Base-by-base conservation (phyloP, 2,329 filamentous ascomycete genomes). In the Bimuria novae-zelandiae region DNA sequence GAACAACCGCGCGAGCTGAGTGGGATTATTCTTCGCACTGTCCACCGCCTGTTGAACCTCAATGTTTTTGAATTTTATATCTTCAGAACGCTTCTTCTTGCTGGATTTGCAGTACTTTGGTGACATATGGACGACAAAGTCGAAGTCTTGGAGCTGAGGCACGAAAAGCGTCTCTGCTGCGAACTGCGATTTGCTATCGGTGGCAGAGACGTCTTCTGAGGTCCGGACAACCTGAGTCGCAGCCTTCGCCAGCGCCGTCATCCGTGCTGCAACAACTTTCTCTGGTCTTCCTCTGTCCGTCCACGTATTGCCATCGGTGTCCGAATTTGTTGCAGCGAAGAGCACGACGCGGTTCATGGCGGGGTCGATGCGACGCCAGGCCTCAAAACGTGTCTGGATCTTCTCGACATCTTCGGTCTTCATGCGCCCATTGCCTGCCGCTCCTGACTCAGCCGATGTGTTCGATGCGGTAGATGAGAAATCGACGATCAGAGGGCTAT, bases 361-460 rank as follows among this genome's bases (percentile, higher is more conserved):
- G 1, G 92, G 92, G 66, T 99, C 94, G 49, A 94, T 86, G 60
- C 89, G 90, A 52, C 94, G 84, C 90, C 91, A 96, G 12, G 88
- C 87, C 56, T 90, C 85, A 52, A 97, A 87, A 17, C 88, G 85
- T 3, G 86, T 89, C 32, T 80, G 81, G 57, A 94, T 86, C 2
- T 80, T 77, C 27, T 83, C 76, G 10, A 88, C 80, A 25, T 89
- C 84, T 10, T 83, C 77, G 7, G 79, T 74, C 7, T 83, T 82
- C 67, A 95, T 80, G 12, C 60, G 56, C 22, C 60, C 63, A 0
- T 57, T 53, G 23, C 43, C 54, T n/a, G 53, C 46, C 8, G 60
- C 56, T 37, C 62, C 62, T 4, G 64, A 33, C 10, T 65, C 62
- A 4, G 60, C 55, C 0, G 59, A 55, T 32, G 59, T 63, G 23